phyloP scores from a whole-genome alignment of 768 basidiomycete species.

The Tephrocybe rancida region DNA sequence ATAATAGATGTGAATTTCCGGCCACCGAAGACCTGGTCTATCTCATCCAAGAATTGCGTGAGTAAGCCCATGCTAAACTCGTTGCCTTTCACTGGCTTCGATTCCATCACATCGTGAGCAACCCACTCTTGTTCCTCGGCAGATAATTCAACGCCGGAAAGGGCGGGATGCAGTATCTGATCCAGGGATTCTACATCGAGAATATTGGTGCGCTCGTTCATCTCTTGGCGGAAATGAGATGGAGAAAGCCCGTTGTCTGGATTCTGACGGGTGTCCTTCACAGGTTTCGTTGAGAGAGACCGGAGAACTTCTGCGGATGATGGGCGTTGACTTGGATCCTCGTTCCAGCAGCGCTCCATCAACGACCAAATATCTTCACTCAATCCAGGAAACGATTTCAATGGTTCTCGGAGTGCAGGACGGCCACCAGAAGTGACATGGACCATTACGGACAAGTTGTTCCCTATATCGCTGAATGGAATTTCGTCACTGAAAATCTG shows the following conservation, averaged over 20 bases:
- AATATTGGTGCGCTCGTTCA: too few relatives aligned
- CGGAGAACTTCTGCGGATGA: too few relatives aligned
- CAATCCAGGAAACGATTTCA: not conserved
- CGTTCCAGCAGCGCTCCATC: not conserved
- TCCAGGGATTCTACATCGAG: not conserved
- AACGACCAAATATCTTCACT: not conserved
- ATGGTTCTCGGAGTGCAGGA: not conserved
- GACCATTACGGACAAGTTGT: not conserved
- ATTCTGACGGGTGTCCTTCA: too few relatives aligned
- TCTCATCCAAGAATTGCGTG: not conserved
- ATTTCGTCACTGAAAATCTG: not conserved
- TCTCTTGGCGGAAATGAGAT: too few relatives aligned
- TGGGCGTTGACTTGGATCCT: not conserved
- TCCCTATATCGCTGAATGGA: not conserved
- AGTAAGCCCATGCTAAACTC: not conserved
- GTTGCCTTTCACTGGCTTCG: not conserved
- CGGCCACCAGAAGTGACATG: not conserved
- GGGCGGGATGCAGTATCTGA: not conserved
- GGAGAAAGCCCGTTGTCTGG: too few relatives aligned
- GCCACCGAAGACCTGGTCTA: conserved; percentile 69
- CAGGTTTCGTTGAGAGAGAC: too few relatives aligned
- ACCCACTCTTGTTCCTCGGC: not conserved
- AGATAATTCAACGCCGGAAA: not conserved
- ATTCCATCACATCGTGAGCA: not conserved
- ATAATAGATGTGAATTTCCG: conserved; percentile 85